Base-by-base conservation (phyloP, 2,329 filamentous ascomycete genomes). In the Calonectria naviculata region DNA sequence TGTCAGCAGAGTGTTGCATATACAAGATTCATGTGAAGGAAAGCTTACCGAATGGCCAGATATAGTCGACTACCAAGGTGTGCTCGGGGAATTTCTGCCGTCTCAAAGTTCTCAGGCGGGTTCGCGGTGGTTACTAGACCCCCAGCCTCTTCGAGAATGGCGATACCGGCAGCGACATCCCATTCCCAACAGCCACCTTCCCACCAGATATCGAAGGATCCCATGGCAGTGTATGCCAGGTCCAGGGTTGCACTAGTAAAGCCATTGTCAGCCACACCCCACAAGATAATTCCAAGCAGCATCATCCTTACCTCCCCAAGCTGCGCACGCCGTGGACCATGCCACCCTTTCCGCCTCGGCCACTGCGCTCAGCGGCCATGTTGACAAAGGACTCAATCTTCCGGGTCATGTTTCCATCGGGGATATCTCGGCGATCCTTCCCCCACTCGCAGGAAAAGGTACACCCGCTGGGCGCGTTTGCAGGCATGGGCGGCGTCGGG, bases 141-240 rank as follows among this genome's bases (percentile, higher is more conserved):
- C 1, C 93, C 93, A 3, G 93, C 93, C 83, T 95, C 93, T 68
- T 91, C 84, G 1, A 95, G 83, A 46, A 95, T 91, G 5, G 92
- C 92, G 70, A 94, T 91, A 2, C 93, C 93, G 15, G 93, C 93
- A 2, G 93, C 93, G 4, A 95, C 93, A 75, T 95, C 93, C 93
- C 93, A 95, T 82, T 95, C 93, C 93, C 93, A 94, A 78, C 93
- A 94, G 0, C 93, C 93, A 4, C 93, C 93, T 79, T 95, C 93
- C 93, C 93, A 95, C 93, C 93, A 95, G 13, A 95, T 94, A 81
- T 95, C 93, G 74, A 95, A 92, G 0, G 90, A 86, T 0, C 93
- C 93, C 88, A 93, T 93, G 15, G 93, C 93, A 12, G 90, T 90
- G 80, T 95, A 95, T 0, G 93, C 93, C 60, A 95, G 82, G 81